phyloP scores from a whole-genome alignment of 768 basidiomycete genomes.

The Auricularia auricula-judae region DNA sequence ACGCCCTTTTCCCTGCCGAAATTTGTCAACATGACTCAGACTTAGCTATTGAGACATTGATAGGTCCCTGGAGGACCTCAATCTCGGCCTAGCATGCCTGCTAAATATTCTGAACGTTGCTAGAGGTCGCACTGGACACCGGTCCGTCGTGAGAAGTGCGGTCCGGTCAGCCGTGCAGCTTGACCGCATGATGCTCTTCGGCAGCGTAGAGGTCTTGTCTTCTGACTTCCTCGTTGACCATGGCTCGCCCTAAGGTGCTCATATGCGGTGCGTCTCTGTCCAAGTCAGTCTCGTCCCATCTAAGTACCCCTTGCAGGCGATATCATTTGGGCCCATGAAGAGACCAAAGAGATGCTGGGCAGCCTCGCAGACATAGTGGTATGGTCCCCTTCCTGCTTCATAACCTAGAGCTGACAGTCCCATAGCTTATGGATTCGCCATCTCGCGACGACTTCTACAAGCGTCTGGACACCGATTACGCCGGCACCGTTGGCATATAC shows the following conservation, averaged over 20 bases:
- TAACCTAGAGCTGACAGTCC: neutral
- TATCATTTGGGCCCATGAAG: conserved; percentile 74
- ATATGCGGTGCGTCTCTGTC: conserved; percentile 16
- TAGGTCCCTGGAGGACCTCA: too few species aligned
- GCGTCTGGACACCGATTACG: conserved; percentile 55
- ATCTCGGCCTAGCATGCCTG: too few species aligned
- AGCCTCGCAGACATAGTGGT: conserved; percentile 69
- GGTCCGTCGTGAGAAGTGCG: too few species aligned
- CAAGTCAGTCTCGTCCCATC: neutral
- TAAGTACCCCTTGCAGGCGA: conserved; percentile 30
- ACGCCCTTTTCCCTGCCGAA: too few species aligned
- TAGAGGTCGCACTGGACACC: too few species aligned
- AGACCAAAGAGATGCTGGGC: conserved; percentile 52
- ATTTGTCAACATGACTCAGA: too few species aligned
- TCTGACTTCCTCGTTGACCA: conserved; percentile 3
- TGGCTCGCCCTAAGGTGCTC: conserved; percentile 22
- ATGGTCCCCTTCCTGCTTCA: conserved; percentile 20
- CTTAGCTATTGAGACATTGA: too few species aligned
- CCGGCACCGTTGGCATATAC: conserved; percentile 64
- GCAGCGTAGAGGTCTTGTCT: neutral
- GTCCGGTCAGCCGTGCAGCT: too few species aligned
- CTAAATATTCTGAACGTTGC: too few species aligned
- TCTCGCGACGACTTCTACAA: conserved; percentile 59
- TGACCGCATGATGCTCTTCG: neutral
- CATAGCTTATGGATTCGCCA: conserved; percentile 44